Evolutionary conservation across 2,329 filamentous ascomycete genomes (phyloP).

Genomic region (Hypoxylon sp.): DNA sequence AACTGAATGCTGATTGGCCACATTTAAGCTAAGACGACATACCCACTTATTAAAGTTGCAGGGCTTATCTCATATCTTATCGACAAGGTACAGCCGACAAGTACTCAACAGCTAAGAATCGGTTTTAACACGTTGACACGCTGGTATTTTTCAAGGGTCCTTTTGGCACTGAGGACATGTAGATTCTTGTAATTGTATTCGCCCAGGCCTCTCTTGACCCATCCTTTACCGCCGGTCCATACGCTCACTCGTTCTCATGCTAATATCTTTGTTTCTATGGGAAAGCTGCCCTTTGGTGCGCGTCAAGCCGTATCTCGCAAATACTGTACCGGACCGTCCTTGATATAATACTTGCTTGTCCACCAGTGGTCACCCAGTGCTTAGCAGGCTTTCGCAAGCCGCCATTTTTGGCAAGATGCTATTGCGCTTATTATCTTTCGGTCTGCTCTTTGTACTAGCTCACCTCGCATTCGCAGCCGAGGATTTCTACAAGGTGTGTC

Average conservation of each 20-base stretch:
- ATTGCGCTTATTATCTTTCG: conserved; percentile 56
- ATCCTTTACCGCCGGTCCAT: conserved; percentile 14
- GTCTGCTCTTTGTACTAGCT: conserved; percentile 62
- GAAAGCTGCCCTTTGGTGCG: conserved; percentile 18
- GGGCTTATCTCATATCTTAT: conserved; percentile 47
- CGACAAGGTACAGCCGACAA: conserved; percentile 6
- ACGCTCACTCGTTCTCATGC: conserved; percentile 29
- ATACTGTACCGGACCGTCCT: conserved; percentile 4
- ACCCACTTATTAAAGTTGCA: conserved; percentile 32
- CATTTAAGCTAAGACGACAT: conserved; percentile 14
- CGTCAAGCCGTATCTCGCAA: conserved; percentile 3
- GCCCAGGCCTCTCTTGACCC: not conserved
- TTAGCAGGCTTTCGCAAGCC: conserved; percentile 16
- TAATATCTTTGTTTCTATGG: conserved; percentile 20
- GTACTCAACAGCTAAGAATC: conserved; percentile 17
- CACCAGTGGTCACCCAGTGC: not conserved
- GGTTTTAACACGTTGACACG: conserved; percentile 44
- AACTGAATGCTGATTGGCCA: not conserved
- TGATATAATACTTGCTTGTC: not conserved
- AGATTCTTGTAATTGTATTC: conserved; percentile 1
- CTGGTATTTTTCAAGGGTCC: conserved; percentile 28
- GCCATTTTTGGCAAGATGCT: conserved; percentile 56
- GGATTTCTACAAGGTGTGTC: conserved; percentile 79
- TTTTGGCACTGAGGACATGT: no score
- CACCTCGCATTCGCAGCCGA: conserved; percentile 67